Evolutionary conservation across 371 early-diverging fungal genomes (phyloP), one percentile per base, ranked within the genome.

Genomic region (Blakeslea trispora): DNA sequence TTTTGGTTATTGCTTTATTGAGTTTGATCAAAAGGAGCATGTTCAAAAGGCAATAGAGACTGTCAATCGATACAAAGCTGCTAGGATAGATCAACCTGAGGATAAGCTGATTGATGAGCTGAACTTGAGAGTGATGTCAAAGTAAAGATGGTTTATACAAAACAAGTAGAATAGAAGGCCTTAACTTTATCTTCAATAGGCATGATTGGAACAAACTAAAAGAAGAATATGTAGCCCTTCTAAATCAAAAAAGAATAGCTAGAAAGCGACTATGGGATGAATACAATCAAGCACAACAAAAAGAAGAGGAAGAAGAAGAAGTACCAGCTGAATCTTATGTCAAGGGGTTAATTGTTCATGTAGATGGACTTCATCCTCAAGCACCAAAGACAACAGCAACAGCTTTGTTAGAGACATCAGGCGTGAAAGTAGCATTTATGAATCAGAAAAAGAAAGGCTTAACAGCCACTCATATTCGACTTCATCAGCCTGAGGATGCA

Each of bases 1-100:
- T 44, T 51, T 57, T 46, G 74, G 78, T 8, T 69, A 59, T 44
- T 74, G 75, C 47, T 78, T 78, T 71, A 48, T 75, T 13, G 78
- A 78, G 32, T 78, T 78, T 56, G 61, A 67, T 21, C 54, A 67
- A 31, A 28, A 64, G 35, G 53, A 42, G 7, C 35, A 63, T 24
- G 75, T 72, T 0, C 15, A 56, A 18, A 66, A 69, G 44, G 78
- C 78, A 5, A 49, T 72, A 5, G 35, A 61, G 10, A 8, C 53
- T 13, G 21, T 72, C 14, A 58, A 72, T 34, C 45, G 55, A 8
- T 61, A 57, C 22, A 28, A 51, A 22, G 22, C 13, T 1, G 31
- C 42, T 3, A 8, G 24, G 17, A 61, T 37, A 28, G 35, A 31
- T 1, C 39, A 35, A 8, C 23, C 11, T 37, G 42, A 43, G 15